phyloP scores from a whole-genome alignment of 2,329 filamentous ascomycete species.

The Lachnellula occidentalis region DNA sequence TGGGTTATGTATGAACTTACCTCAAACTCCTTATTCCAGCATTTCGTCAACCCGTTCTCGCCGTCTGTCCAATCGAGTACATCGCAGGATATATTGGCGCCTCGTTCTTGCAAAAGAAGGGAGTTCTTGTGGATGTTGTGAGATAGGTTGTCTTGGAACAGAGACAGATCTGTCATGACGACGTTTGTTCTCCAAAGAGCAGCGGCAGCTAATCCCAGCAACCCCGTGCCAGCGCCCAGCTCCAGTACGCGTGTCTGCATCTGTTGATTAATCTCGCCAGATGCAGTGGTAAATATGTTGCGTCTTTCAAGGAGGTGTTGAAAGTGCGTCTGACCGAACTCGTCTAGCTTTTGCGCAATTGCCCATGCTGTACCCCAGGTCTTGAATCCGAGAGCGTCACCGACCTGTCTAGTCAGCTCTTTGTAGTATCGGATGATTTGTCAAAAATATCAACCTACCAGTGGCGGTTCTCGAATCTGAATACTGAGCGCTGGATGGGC shows the following conservation, averaged over 20 bases:
- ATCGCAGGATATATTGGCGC: slow-evolving; percentile 55
- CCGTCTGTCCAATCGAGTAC: slow-evolving; percentile 47
- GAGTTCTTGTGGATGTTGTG: slow-evolving; percentile 32
- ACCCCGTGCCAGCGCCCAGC: slow-evolving; percentile 81
- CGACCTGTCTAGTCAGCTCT: slow-evolving; percentile 42
- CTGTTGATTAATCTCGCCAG: background rate
- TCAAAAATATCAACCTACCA: slow-evolving; percentile 34
- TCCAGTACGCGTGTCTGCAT: slow-evolving; percentile 1
- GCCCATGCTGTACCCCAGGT: slow-evolving; percentile 93
- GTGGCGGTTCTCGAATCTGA: slow-evolving; percentile 74
- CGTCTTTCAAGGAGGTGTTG: slow-evolving; percentile 33
- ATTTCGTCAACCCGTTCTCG: slow-evolving; percentile 34
- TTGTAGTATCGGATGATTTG: background rate
- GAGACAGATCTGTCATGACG: slow-evolving; percentile 68
- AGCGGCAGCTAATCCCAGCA: slow-evolving; percentile 79
- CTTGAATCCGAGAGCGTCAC: slow-evolving; percentile 85
- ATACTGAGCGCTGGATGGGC: slow-evolving; percentile 51
- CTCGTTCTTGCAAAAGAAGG: slow-evolving; percentile 48
- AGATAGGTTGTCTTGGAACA: slow-evolving; percentile 53
- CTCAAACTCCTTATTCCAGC: slow-evolving; percentile 30
- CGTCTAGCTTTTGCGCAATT: slow-evolving; percentile 65
- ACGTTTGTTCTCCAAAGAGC: slow-evolving; percentile 61
- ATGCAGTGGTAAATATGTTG: background rate
- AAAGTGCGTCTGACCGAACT: slow-evolving; percentile 30
- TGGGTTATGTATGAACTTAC: background rate